phyloP scores from a whole-genome alignment of 805 yeast genomes.

The Saturnispora galanensis region DNA sequence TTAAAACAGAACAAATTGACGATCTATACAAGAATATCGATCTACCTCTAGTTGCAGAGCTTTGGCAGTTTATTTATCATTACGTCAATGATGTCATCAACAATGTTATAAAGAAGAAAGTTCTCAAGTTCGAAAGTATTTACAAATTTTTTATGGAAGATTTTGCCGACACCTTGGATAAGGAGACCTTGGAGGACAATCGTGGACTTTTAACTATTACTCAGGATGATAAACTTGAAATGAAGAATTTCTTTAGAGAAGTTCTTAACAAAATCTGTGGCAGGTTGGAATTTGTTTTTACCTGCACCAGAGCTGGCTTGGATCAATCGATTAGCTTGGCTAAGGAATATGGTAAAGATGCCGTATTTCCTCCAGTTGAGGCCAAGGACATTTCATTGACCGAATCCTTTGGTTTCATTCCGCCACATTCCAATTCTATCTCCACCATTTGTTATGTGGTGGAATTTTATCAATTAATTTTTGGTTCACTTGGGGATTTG shows the following conservation, averaged over 20 bases:
- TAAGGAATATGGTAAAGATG: slow-evolving; percentile 3
- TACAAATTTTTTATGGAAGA: slow-evolving; percentile 45
- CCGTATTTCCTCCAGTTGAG: slow-evolving; percentile 5
- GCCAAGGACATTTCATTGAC: slow-evolving; percentile 9
- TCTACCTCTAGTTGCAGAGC: slow-evolving; percentile 44
- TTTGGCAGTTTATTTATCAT: slow-evolving; percentile 45
- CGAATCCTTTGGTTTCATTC: slow-evolving; percentile 43
- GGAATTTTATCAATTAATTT: slow-evolving; percentile 34
- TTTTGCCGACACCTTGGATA: slow-evolving; percentile 15
- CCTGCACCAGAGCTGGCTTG: slow-evolving; percentile 30
- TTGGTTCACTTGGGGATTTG: slow-evolving; percentile 24
- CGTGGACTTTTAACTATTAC: slow-evolving; percentile 31
- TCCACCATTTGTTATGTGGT: slow-evolving; percentile 46
- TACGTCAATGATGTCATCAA: slow-evolving; percentile 29
- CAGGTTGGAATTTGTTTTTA: slow-evolving; percentile 21
- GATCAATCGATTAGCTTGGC: slow-evolving; percentile 19
- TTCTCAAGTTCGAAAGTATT: slow-evolving; percentile 44
- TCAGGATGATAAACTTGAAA: slow-evolving; percentile 32
- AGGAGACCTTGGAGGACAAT: slow-evolving; percentile 21
- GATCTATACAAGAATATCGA: slow-evolving; percentile 28
- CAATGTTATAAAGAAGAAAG: slow-evolving; percentile 27
- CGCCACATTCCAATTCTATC: slow-evolving; percentile 55
- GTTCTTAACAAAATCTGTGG: slow-evolving; percentile 23
- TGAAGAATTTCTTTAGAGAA: slow-evolving; percentile 25
- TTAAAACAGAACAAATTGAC: slow-evolving; percentile 25